Percentiles rank a stretch among this genome's conserved stretches.
Evolutionary conservation across 2,329 filamentous ascomycete species (phyloP).

Genomic region (Neophaeococcomyces aloes): DNA sequence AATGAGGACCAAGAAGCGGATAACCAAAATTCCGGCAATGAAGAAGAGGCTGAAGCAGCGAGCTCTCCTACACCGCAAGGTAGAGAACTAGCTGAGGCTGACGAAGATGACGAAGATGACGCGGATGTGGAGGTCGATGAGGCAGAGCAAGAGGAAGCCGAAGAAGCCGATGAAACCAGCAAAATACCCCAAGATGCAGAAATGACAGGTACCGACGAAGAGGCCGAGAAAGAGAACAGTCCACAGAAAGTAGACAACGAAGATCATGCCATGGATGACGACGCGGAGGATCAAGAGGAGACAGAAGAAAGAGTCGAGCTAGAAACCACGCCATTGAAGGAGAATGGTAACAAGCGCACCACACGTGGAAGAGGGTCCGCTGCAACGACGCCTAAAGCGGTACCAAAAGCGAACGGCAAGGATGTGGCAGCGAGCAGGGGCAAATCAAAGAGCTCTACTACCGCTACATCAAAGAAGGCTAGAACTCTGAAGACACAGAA

Average conservation of each 20-base stretch:
- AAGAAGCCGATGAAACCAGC: not conserved
- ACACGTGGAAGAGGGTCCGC: not conserved
- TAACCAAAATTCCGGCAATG: conserved; percentile 5
- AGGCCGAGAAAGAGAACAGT: not conserved
- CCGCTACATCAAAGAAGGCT: not conserved
- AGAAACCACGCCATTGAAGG: not conserved
- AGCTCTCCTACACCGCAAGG: not conserved
- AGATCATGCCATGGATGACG: not conserved
- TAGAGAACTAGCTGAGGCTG: conserved; percentile 14
- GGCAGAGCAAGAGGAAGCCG: conserved; percentile 4
- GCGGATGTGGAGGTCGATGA: conserved; percentile 16
- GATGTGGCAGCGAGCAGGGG: conserved; percentile 1
- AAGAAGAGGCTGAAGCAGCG: conserved; percentile 11
- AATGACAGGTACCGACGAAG: conserved; percentile 1
- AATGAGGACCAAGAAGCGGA: conserved; percentile 18
- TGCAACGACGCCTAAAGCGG: not conserved
- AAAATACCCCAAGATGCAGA: not conserved
- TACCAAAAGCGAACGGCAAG: conserved; percentile 7
- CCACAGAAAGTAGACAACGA: not conserved
- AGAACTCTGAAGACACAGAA: conserved; percentile 4
- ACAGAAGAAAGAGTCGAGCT: not conserved
- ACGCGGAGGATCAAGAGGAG: not conserved
- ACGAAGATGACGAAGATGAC: conserved; percentile 19
- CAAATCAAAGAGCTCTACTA: conserved; percentile 3
- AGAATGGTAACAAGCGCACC: not conserved